Conservation (phyloP, 1,284 basidiomycete species). For the Neolentinus lepideus region DNA sequence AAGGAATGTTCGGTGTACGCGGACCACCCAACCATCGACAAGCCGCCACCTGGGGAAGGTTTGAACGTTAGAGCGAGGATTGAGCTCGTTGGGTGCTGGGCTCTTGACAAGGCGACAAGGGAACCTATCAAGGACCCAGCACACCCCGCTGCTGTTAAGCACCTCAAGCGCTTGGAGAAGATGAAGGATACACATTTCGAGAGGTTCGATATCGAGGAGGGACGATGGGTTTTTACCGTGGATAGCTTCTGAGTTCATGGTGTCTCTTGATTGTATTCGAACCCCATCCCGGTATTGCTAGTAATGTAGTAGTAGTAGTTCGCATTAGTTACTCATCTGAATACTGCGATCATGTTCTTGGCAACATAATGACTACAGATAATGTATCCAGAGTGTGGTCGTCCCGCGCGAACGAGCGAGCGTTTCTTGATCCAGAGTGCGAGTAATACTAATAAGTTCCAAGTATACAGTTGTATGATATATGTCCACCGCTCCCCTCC, state of each 20-base stretch:
- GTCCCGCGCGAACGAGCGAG: too few relatives aligned
- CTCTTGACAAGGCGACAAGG: slow-evolving; percentile 86
- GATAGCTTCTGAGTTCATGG: slow-evolving; percentile 66
- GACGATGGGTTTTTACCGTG: slow-evolving; percentile 92
- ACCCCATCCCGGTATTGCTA: neutral
- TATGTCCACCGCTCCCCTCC: too few relatives aligned
- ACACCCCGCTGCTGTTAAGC: slow-evolving; percentile 68
- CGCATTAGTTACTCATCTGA: neutral
- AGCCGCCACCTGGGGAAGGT: slow-evolving; percentile 78
- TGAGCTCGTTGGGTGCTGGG: slow-evolving; percentile 80
- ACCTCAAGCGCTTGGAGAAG: slow-evolving; percentile 78
- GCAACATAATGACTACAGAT: neutral
- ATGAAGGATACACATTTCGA: slow-evolving; percentile 88
- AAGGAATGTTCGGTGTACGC: slow-evolving; percentile 94
- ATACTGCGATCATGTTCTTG: neutral
- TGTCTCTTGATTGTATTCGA: neutral
- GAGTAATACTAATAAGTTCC: too few relatives aligned
- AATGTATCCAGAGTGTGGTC: too few relatives aligned
- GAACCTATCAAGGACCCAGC: slow-evolving; percentile 84
- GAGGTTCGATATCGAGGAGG: slow-evolving; percentile 71
- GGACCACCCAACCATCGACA: slow-evolving; percentile 74
- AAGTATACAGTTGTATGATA: too few relatives aligned
- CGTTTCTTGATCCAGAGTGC: too few relatives aligned
- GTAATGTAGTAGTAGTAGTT: neutral
- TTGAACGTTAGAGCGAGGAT: slow-evolving; percentile 87